Base-by-base conservation (phyloP, 2,329 filamentous ascomycete species). In the Tolypocladium pustulatum region DNA sequence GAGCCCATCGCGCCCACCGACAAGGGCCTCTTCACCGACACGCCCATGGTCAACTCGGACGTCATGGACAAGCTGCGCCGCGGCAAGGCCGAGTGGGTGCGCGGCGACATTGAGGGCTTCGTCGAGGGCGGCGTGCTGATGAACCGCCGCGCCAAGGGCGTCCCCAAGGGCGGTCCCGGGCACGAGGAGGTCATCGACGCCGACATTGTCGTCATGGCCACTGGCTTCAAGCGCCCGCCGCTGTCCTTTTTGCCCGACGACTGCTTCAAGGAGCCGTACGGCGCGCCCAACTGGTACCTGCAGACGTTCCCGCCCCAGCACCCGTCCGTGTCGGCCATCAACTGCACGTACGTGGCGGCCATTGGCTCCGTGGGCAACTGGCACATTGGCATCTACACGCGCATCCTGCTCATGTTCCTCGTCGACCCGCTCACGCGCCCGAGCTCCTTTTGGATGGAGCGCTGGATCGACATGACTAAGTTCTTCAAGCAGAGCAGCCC, bases 321-420 rank as follows among this genome's bases (percentile, higher is more conserved):
- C 63, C 83, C 87, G 0, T 86, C 84, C 38, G 80, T 95, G 54
- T 91, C 87, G 62, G 87, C 86, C 62, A 92, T 90, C 73, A 95
- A 96, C 73, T 81, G 87, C 76, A 94, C 90, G 0, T 95, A 92
- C 64, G 77, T 91, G 58, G 85, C 88, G 57, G 90, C 86, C 4
- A 92, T 94, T 59, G 90, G 89, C 0, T 88, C 87, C 0, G 89
- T 94, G 1, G 88, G 90, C 0, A 92, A 94, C 71, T 93, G 89
- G 81, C 90, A 95, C 67, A 93, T 95, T 53, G 91, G 90, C 5
- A 93, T 95, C 66, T 95, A 94, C 74, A 95, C 90, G 0, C 81
- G 91, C 6, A 88, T 95, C 62, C 76, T 95, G 8, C 81, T 95
- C 64, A 93, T 94, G 89, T 94, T 94, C 69, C 79, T 95, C 58